phyloP scores from a whole-genome alignment of 495 filamentous ascomycete species.

The Corynascus novoguineensis region DNA sequence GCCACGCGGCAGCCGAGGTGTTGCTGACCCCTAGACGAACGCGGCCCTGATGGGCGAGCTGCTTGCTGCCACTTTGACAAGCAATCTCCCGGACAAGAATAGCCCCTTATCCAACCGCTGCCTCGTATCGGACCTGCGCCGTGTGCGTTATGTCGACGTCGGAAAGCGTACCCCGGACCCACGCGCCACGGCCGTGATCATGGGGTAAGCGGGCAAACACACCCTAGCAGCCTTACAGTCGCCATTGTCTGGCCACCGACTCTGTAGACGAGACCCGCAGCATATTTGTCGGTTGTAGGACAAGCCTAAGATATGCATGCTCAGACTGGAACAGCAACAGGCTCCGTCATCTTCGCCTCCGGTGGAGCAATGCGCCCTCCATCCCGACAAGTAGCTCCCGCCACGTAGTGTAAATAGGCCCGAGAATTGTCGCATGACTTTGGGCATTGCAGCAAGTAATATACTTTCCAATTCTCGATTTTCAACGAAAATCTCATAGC shows the following conservation, averaged over 20 bases:
- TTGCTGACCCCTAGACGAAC: neutral
- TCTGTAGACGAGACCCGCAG: slow-evolving; percentile 25
- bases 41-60: neutral
- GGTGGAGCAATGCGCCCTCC: neutral
- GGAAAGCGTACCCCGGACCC: neutral
- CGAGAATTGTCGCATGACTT: neutral
- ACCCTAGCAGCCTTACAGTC: slow-evolving; percentile 4
- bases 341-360: slow-evolving; percentile 4
- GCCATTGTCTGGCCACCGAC: slow-evolving; percentile 13
- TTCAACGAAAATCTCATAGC: neutral
- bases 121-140: neutral
- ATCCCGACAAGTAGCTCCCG: slow-evolving; percentile 3
- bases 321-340: neutral
- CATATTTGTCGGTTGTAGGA: slow-evolving; percentile 21
- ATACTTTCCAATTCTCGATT: neutral
- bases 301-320: slow-evolving; percentile 24
- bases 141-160: neutral
- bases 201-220: neutral
- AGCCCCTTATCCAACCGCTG: neutral
- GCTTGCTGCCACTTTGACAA: slow-evolving; percentile 1
- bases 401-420: slow-evolving; percentile 8
- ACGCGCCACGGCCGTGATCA: neutral
- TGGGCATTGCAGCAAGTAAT: neutral
- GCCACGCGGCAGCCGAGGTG: slow-evolving; percentile 16
- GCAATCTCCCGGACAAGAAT: neutral